These are phyloP conservation scores for Blepharisma undulans DNA, from an alignment of 169 alveolate species.

Conservation along the genomic window DNA sequence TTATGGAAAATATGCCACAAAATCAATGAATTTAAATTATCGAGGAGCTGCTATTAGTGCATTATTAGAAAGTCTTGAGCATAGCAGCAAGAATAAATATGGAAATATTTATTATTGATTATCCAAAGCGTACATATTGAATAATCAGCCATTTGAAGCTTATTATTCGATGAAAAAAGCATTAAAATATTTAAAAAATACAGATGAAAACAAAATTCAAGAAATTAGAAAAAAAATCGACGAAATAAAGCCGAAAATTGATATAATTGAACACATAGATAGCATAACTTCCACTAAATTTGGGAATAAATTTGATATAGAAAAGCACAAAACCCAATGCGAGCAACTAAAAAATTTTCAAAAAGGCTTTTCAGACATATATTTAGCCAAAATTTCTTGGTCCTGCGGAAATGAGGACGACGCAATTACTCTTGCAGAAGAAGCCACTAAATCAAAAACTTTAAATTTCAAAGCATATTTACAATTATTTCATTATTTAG, in stretches of 20 bases:
- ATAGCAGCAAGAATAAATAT: neutral
- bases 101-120: neutral
- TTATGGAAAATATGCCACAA: conserved; percentile 42
- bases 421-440: neutral
- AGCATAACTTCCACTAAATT: neutral
- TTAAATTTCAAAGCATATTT: neutral
- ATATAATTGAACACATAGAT: neutral
- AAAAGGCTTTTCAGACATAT: neutral
- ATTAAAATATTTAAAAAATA: neutral
- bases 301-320: neutral
- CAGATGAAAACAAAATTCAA: neutral
- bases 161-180: neutral
- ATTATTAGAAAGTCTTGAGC: conserved; percentile 47
- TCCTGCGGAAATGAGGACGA: neutral
- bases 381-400: neutral
- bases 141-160: neutral
- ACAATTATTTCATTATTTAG: neutral
- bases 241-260: neutral
- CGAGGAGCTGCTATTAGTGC: conserved; percentile 58
- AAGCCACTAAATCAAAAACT: neutral
- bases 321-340: neutral
- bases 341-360: neutral
- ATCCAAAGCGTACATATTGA: neutral
- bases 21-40: conserved; percentile 10
- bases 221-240: neutral